Conservation (phyloP, 1,284 basidiomycete genomes). For the Leccinum griseonigrum region DNA sequence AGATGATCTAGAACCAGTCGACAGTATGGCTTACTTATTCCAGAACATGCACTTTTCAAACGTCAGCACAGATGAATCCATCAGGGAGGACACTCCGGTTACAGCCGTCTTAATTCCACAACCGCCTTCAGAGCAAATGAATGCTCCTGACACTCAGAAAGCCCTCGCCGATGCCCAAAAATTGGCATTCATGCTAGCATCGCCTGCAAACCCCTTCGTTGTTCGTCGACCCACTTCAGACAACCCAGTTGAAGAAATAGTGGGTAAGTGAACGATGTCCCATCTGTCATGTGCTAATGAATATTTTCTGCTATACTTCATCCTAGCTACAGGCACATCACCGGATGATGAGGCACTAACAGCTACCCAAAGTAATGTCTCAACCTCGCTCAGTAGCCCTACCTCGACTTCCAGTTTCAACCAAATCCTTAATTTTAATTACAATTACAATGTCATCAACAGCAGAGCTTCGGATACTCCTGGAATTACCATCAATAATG, state of each 20-base stretch:
- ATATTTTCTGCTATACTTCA: not conserved
- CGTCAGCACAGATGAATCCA: not conserved
- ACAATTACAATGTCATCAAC: conserved; percentile 5
- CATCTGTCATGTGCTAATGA: not conserved
- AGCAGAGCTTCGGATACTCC: not conserved
- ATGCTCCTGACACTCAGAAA: not conserved
- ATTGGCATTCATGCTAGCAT: not conserved
- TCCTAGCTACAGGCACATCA: not conserved
- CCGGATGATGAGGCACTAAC: not conserved
- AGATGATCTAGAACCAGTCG: not conserved
- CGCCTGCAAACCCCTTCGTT: not conserved
- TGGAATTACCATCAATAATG: conserved; percentile 12
- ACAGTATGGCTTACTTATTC: conserved; percentile 3
- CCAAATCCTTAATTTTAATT: not conserved
- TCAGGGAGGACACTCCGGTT: not conserved
- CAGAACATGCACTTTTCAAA: not conserved
- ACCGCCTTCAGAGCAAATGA: conserved; percentile 3
- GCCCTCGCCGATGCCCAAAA: not conserved
- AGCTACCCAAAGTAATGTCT: not conserved
- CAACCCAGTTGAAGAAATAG: conserved; percentile 1
- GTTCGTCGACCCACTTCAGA: not conserved
- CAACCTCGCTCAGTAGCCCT: conserved; percentile 10
- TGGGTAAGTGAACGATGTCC: conserved; percentile 1
- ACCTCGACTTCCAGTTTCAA: not conserved
- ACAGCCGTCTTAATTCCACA: not conserved